Percentiles rank a stretch among this genome's conserved stretches.
phyloP scores from a whole-genome alignment of 352 stramenopile genomes.

The Pythium aristosporum region DNA sequence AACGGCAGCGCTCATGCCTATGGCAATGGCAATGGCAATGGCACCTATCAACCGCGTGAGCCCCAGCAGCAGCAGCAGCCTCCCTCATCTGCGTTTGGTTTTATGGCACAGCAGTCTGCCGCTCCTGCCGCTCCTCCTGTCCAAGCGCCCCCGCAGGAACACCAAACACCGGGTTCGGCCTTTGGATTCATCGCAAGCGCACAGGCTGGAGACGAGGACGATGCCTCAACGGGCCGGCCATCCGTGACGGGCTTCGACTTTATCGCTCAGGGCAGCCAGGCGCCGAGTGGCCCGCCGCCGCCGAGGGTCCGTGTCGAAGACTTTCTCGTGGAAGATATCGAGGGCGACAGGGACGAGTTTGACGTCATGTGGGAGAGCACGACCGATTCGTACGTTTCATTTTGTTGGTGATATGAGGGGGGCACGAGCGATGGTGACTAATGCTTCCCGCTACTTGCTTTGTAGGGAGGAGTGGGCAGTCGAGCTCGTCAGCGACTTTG shows the following conservation, averaged over 20 bases:
- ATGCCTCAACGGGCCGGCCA: slow-evolving; percentile 37
- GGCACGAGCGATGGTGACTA: neutral
- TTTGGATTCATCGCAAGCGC: slow-evolving; percentile 76
- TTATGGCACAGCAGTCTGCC: slow-evolving; percentile 30
- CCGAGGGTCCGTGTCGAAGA: slow-evolving; percentile 45
- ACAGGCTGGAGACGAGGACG: slow-evolving; percentile 44
- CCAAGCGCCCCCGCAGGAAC: slow-evolving; percentile 1
- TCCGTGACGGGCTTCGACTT: slow-evolving; percentile 45
- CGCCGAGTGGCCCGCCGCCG: slow-evolving; percentile 29
- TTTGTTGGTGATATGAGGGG: neutral
- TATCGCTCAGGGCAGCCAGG: slow-evolving; percentile 18
- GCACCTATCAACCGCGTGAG: neutral
- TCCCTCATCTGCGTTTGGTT: slow-evolving; percentile 43
- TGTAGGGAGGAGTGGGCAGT: slow-evolving; percentile 75
- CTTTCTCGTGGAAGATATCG: slow-evolving; percentile 53
- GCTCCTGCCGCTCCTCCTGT: neutral
- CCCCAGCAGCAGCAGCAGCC: slow-evolving; percentile 6
- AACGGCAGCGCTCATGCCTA: slow-evolving; percentile 20
- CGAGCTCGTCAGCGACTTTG: slow-evolving; percentile 54
- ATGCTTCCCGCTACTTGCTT: neutral
- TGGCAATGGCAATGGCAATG: slow-evolving; percentile 2
- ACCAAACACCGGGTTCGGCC: slow-evolving; percentile 39
- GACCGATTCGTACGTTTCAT: slow-evolving; percentile 64
- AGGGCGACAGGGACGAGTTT: slow-evolving; percentile 54
- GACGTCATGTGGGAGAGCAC: slow-evolving; percentile 78